A percentile compares a stretch with the other conserved stretches of the same genome.
Evolutionary conservation across 495 filamentous ascomycete genomes (phyloP).

Genomic region (Chaetomium tenue): DNA sequence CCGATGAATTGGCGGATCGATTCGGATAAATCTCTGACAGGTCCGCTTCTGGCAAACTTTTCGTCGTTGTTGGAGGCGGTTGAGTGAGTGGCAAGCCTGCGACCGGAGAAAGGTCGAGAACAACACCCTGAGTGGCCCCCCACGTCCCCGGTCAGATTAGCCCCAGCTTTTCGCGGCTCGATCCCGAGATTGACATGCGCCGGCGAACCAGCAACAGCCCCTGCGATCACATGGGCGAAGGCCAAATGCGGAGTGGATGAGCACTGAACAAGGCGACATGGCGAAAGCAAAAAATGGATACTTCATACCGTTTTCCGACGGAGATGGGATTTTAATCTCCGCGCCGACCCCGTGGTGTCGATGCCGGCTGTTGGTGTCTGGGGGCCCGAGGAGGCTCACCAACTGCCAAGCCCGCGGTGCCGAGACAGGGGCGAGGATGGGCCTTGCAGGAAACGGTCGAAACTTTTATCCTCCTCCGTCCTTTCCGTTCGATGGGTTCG

Average conservation of each 20-base stretch:
- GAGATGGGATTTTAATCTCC: slow-evolving; percentile 15
- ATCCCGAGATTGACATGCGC: slow-evolving; percentile 13
- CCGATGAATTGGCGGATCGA: neutral
- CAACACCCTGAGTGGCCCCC: neutral
- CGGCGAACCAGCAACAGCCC: slow-evolving; percentile 13
- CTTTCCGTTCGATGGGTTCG: neutral
- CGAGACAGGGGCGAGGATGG: slow-evolving; percentile 3
- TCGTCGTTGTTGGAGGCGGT: neutral
- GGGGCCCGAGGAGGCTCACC: neutral
- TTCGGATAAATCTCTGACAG: slow-evolving; percentile 13
- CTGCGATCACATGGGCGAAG: slow-evolving; percentile 19
- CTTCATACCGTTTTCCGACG: neutral
- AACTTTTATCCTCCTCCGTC: slow-evolving; percentile 1
- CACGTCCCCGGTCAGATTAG: slow-evolving; percentile 14
- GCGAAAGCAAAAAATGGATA: neutral
- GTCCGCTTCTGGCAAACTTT: neutral
- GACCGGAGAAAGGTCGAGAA: slow-evolving; percentile 5
- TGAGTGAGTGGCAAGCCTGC: neutral
- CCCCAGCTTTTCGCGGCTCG: slow-evolving; percentile 17
- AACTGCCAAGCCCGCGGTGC: slow-evolving; percentile 13
- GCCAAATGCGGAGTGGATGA: slow-evolving; percentile 11
- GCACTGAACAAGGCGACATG: neutral
- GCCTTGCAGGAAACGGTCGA: neutral
- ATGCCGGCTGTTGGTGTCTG: neutral
- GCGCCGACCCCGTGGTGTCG: slow-evolving; percentile 1